Percentiles rank a stretch among this genome's conserved stretches.
These are phyloP conservation scores for Mucor mucedo DNA, from an alignment of 371 early-diverging fungal species.

Conservation along the genomic window DNA sequence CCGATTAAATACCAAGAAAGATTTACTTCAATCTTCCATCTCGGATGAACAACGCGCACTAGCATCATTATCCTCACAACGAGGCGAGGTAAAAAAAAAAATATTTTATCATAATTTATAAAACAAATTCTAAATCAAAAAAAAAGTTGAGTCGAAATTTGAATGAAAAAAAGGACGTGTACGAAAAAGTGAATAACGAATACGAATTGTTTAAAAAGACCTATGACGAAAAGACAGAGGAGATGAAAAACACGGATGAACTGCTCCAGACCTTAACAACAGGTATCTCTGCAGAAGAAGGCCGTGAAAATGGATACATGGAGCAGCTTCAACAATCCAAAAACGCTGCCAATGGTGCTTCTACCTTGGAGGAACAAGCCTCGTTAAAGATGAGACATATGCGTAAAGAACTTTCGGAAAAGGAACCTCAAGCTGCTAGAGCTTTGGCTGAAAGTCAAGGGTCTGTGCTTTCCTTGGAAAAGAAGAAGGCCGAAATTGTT, in stretches of 20 bases:
- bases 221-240: conserved; percentile 68
- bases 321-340: conserved; percentile 86
- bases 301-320: conserved; percentile 92
- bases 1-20: conserved; percentile 78
- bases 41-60: conserved; percentile 74
- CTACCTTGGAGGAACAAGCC: conserved; percentile 74
- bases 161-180: conserved; percentile 55
- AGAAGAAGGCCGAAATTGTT: conserved; percentile 46
- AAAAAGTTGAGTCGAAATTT: conserved; percentile 57
- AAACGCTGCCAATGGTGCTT: conserved; percentile 57
- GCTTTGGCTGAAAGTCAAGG: conserved; percentile 58
- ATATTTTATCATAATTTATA: background rate
- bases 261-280: conserved; percentile 92
- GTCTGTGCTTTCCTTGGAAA: conserved; percentile 50
- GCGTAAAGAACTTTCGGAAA: conserved; percentile 64
- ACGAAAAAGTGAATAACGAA: conserved; percentile 52
- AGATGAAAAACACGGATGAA: conserved; percentile 79
- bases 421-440: conserved; percentile 53
- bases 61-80: conserved; percentile 35
- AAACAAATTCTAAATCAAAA: background rate
- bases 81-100: conserved; percentile 49
- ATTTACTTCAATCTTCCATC: conserved; percentile 73
- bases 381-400: conserved; percentile 74
- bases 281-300: conserved; percentile 89
- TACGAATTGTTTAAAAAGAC: conserved; percentile 66